Percentiles rank a stretch among this genome's conserved stretches.
These are phyloP conservation scores for Fistulinella prunicolor DNA, from an alignment of 768 basidiomycete species.

Conservation along the genomic window DNA sequence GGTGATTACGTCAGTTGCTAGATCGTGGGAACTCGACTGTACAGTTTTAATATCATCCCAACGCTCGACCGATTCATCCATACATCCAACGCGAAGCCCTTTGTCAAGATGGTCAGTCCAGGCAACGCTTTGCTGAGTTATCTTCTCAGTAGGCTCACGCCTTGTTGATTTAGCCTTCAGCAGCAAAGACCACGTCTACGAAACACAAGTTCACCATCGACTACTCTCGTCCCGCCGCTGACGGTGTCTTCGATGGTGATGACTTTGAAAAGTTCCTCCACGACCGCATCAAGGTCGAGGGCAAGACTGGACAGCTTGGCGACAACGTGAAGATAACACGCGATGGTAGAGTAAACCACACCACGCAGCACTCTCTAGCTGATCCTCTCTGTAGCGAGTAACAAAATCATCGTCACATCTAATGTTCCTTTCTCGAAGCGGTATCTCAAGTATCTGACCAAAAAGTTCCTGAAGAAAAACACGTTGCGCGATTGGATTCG, in stretches of 20 bases:
- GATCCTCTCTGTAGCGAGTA: slow-evolving; percentile 50
- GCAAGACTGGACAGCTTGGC: slow-evolving; percentile 88
- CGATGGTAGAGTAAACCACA: slow-evolving; percentile 53
- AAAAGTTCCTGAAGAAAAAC: slow-evolving; percentile 99
- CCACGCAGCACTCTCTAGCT: not conserved
- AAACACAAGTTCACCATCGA: slow-evolving; percentile 84
- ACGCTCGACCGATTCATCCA: too few species aligned
- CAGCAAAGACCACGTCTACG: slow-evolving; percentile 48
- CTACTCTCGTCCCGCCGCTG: slow-evolving; percentile 77
- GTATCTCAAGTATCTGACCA: slow-evolving; percentile 98
- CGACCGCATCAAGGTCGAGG: slow-evolving; percentile 91
- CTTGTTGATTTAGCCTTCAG: slow-evolving; percentile 50
- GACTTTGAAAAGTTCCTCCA: slow-evolving; percentile 87
- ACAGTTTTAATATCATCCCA: slow-evolving; percentile 42
- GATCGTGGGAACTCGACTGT: slow-evolving; percentile 41
- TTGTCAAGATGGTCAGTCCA: slow-evolving; percentile 77
- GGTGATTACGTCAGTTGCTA: slow-evolving; percentile 15
- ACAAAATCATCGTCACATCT: slow-evolving; percentile 81
- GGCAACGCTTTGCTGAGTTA: slow-evolving; percentile 84
- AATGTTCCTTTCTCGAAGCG: slow-evolving; percentile 92
- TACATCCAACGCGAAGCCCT: too few species aligned
- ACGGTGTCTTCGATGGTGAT: slow-evolving; percentile 59
- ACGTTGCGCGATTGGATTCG: slow-evolving; percentile 95
- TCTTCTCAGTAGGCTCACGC: slow-evolving; percentile 89
- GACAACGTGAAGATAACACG: slow-evolving; percentile 85